Evolutionary conservation across 305 asterid species (phyloP).

Genomic region (Galium porrigens): DNA sequence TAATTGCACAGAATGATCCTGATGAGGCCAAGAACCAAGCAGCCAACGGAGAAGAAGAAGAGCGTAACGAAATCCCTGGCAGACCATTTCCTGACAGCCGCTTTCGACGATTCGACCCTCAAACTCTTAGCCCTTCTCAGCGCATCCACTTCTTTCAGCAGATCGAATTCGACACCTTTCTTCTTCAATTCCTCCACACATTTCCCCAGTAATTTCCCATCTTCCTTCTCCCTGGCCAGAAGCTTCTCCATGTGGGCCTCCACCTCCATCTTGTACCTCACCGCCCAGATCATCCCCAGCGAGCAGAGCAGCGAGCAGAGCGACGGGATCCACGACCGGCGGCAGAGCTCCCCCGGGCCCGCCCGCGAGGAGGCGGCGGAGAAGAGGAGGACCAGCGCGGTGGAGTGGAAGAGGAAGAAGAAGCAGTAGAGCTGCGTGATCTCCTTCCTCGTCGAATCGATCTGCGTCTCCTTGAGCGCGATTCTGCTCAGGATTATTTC

Average conservation of each 20-base stretch:
- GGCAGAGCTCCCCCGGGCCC: constrained; percentile 28
- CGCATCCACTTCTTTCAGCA: constrained; percentile 78
- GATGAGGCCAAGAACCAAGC: constrained; percentile 44
- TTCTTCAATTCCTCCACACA: constrained; percentile 76
- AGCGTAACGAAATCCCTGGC: constrained; percentile 51
- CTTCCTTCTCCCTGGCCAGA: constrained; percentile 61
- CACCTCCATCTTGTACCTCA: constrained; percentile 49
- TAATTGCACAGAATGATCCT: constrained; percentile 47
- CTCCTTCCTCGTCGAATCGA: constrained; percentile 43
- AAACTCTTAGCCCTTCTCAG: constrained; percentile 77
- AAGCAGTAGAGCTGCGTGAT: constrained; percentile 57
- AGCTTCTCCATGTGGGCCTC: constrained; percentile 55
- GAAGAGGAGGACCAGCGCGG: constrained; percentile 52
- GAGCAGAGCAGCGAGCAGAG: constrained; percentile 55
- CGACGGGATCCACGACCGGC: constrained; percentile 57
- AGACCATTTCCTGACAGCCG: constrained; percentile 50
- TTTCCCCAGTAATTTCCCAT: constrained; percentile 40
- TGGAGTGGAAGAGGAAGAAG: constrained; percentile 66
- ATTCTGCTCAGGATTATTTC: constrained; percentile 59
- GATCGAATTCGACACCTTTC: constrained; percentile 56
- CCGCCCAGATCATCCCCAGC: constrained; percentile 65
- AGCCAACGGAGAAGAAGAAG: constrained; percentile 48
- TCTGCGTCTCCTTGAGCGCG: constrained; percentile 56
- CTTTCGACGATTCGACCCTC: constrained; percentile 41
- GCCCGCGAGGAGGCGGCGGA: constrained; percentile 26